phyloP scores from a whole-genome alignment of 2,329 filamentous ascomycete genomes.

The Colletotrichum costaricense region DNA sequence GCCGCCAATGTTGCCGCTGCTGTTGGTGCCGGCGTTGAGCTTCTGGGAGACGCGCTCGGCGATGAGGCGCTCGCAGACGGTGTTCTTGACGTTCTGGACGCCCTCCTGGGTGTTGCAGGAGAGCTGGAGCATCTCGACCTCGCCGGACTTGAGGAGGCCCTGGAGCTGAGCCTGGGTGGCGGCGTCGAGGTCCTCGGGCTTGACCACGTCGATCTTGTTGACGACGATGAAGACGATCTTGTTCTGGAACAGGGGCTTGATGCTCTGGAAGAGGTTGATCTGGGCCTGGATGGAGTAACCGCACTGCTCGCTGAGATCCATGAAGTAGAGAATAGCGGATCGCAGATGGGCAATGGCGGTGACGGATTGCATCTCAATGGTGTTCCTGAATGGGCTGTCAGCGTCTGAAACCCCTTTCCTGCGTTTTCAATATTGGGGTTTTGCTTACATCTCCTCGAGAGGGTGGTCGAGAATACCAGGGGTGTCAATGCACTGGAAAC shows the following conservation, averaged over 20 bases:
- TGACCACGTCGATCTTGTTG: conserved; percentile 97
- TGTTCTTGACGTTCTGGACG: conserved; percentile 94
- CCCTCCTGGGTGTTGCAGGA: conserved; percentile 97
- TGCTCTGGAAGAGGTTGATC: conserved; percentile 94
- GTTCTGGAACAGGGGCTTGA: conserved; percentile 94
- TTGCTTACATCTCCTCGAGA: conserved; percentile 79
- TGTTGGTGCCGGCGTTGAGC: conserved; percentile 88
- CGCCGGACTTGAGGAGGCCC: conserved; percentile 82
- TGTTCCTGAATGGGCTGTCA: conserved; percentile 69
- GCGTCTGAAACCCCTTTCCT: background rate
- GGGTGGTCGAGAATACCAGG: conserved; percentile 98
- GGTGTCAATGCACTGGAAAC: conserved; percentile 94
- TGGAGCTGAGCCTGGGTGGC: conserved; percentile 84
- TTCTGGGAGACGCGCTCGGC: conserved; percentile 96
- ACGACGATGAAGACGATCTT: conserved; percentile 97
- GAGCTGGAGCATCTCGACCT: conserved; percentile 92
- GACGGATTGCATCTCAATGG: conserved; percentile 99
- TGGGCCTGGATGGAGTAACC: conserved; percentile 94
- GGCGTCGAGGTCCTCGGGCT: conserved; percentile 86
- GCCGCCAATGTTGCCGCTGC: conserved; percentile 79
- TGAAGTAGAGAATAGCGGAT: conserved; percentile 96
- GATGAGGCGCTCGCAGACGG: conserved; percentile 91
- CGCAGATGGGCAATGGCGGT: conserved; percentile 97
- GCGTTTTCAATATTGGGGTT: background rate
- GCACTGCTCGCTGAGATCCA: conserved; percentile 97